These are phyloP conservation scores for Rhodotorula toruloides DNA, from an alignment of 768 basidiomycete species.

Conservation along the genomic window DNA sequence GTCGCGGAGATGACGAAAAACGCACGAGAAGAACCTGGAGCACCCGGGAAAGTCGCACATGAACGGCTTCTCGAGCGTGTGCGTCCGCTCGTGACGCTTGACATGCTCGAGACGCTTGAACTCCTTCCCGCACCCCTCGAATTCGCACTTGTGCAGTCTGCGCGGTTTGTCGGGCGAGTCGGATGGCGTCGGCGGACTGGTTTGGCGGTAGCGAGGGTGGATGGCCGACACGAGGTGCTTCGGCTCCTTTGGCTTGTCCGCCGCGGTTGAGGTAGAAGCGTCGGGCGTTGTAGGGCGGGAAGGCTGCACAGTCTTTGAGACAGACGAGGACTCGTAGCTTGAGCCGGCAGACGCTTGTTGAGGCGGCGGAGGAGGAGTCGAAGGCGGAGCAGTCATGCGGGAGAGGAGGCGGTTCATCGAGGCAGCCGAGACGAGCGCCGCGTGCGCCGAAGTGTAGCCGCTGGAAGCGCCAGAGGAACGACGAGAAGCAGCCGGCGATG, in stretches of 20 bases:
- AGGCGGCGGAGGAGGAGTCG: background rate
- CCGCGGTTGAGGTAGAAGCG: too few relatives aligned
- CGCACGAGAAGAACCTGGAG: conserved; percentile 29
- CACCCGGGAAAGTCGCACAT: conserved; percentile 34
- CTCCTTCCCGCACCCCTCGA: conserved; percentile 21
- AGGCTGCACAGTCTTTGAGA: background rate
- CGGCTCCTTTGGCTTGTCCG: background rate
- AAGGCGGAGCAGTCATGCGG: background rate
- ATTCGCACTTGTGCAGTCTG: conserved; percentile 25
- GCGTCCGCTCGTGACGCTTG: conserved; percentile 38
- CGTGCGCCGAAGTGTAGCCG: conserved; percentile 15
- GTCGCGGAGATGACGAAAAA: background rate
- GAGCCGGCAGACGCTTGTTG: background rate
- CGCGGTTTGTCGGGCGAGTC: background rate
- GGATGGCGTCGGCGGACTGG: background rate
- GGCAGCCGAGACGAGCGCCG: conserved; percentile 25
- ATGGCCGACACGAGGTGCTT: background rate
- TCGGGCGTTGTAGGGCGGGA: too few relatives aligned
- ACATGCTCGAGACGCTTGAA: conserved; percentile 40
- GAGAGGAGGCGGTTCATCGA: conserved; percentile 32
- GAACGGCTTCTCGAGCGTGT: conserved; percentile 39
- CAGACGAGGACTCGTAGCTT: background rate
- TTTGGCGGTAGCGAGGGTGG: conserved; percentile 21
- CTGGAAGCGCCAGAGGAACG: conserved; percentile 1
- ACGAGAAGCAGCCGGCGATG: too few relatives aligned